Evolutionary conservation across 208 protist species (phyloP).

Genomic region (Angomonas desouzai): DNA sequence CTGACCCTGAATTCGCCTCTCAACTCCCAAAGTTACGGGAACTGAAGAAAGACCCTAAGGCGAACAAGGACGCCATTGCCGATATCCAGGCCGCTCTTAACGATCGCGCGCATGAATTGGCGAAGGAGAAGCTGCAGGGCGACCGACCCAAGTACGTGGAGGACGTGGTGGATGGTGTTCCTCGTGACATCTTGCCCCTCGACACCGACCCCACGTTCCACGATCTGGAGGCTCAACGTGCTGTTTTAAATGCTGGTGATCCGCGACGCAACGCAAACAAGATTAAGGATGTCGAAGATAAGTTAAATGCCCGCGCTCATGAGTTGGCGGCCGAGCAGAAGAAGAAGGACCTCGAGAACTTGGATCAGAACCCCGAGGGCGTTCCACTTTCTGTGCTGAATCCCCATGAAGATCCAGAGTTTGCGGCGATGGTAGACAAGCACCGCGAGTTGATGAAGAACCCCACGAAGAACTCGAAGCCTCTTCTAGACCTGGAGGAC

Average conservation of each 20-base stretch:
- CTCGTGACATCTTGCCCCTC: conserved; percentile 38
- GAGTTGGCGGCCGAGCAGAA: conserved; percentile 66
- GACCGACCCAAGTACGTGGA: conserved; percentile 62
- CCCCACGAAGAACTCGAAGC: conserved; percentile 34
- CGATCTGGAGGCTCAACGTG: conserved; percentile 40
- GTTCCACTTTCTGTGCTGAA: conserved; percentile 50
- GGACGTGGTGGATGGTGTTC: conserved; percentile 48
- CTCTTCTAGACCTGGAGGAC: conserved; percentile 37
- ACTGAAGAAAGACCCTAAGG: conserved; percentile 45
- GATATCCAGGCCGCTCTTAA: conserved; percentile 54
- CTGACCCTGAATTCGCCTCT: conserved; percentile 41
- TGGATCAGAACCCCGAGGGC: conserved; percentile 56
- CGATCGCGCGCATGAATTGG: conserved; percentile 57
- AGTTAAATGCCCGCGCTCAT: conserved; percentile 47
- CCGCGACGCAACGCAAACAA: conserved; percentile 54
- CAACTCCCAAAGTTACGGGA: conserved; percentile 41
- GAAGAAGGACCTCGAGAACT: conserved; percentile 44
- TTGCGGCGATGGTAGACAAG: conserved; percentile 47
- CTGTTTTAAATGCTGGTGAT: conserved; percentile 28
- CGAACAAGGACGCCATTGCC: conserved; percentile 26
- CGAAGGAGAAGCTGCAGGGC: conserved; percentile 37
- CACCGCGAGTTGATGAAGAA: conserved; percentile 45
- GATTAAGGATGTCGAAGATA: conserved; percentile 62
- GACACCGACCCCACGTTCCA: conserved; percentile 38
- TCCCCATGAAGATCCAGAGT: conserved; percentile 49